Evolutionary conservation across 805 yeast species (phyloP).

Genomic region (Zygoascus ofunaensis): DNA sequence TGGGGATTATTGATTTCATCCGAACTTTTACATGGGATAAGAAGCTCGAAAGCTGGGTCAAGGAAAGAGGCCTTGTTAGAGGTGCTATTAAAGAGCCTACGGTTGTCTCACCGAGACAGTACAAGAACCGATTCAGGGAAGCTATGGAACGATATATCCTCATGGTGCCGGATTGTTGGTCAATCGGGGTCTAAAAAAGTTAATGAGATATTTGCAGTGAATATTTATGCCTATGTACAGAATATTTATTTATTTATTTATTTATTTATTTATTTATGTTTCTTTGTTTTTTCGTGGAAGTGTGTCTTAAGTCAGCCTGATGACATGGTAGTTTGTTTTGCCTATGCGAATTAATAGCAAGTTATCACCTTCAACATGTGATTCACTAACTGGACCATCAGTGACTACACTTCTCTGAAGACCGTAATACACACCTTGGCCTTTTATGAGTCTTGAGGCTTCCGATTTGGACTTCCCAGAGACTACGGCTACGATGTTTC

Average conservation of each 20-base stretch:
- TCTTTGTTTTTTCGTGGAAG: neutral
- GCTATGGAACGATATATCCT: slow-evolving; percentile 95
- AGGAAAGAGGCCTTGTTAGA: slow-evolving; percentile 82
- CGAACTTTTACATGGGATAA: slow-evolving; percentile 98
- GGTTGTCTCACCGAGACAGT: slow-evolving; percentile 93
- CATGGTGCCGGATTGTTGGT: slow-evolving; percentile 71
- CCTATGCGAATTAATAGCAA: slow-evolving; percentile 66
- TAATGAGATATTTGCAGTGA: neutral
- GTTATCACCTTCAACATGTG: slow-evolving; percentile 46
- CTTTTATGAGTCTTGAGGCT: slow-evolving; percentile 49
- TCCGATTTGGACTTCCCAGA: slow-evolving; percentile 38
- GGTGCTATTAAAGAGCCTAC: slow-evolving; percentile 91
- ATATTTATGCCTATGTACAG: neutral
- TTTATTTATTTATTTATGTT: slow-evolving; percentile 5
- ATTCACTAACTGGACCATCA: slow-evolving; percentile 41
- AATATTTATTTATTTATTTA: slow-evolving; percentile 1
- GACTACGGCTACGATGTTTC: slow-evolving; percentile 43
- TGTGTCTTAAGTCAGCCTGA: slow-evolving; percentile 16
- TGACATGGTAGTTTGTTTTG: slow-evolving; percentile 38
- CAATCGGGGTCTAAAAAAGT: neutral
- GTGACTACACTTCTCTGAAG: slow-evolving; percentile 42
- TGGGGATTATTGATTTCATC: slow-evolving; percentile 90
- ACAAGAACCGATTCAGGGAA: slow-evolving; percentile 86
- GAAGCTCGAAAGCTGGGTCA: slow-evolving; percentile 96
- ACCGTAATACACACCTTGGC: slow-evolving; percentile 72